These are phyloP conservation scores for Macrotyloma uniflorum DNA, from an alignment of 306 rosid species.

Conservation along the genomic window DNA sequence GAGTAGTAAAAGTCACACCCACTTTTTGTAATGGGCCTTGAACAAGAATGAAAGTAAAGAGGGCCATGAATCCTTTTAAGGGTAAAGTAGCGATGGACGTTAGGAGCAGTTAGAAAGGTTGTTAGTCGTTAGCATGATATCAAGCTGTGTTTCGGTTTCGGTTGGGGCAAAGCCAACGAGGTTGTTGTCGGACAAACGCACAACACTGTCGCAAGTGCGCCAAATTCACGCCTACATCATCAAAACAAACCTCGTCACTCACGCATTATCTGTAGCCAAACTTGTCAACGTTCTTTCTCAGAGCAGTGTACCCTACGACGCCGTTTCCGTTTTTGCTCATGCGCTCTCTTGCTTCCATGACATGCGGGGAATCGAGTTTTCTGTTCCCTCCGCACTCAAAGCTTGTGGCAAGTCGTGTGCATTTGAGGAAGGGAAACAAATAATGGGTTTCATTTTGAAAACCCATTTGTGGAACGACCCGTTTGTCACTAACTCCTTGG, in stretches of 20 bases:
- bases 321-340: conserved; percentile 48
- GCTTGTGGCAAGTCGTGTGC: conserved; percentile 51
- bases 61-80: background rate
- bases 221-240: conserved; percentile 57
- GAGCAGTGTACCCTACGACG: conserved; percentile 40
- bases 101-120: background rate
- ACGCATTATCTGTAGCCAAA: conserved; percentile 37
- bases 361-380: conserved; percentile 42
- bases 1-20: no score
- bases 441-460: conserved; percentile 53
- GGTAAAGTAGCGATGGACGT: background rate
- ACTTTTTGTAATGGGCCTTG: no score
- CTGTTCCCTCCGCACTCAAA: conserved; percentile 54
- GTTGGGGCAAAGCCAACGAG: conserved; percentile 32
- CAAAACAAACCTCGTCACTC: conserved; percentile 58
- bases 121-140: conserved; percentile 28
- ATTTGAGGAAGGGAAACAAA: conserved; percentile 50
- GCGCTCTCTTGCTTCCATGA: conserved; percentile 46
- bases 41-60: no score
- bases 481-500: conserved; percentile 52
- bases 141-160: conserved; percentile 18
- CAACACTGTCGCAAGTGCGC: conserved; percentile 43
- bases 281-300: conserved; percentile 46
- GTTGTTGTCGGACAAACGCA: conserved; percentile 49
- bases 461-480: conserved; percentile 49